Evolutionary conservation across 441 rosid genomes (phyloP).

Genomic region (Pelargonium australe): DNA sequence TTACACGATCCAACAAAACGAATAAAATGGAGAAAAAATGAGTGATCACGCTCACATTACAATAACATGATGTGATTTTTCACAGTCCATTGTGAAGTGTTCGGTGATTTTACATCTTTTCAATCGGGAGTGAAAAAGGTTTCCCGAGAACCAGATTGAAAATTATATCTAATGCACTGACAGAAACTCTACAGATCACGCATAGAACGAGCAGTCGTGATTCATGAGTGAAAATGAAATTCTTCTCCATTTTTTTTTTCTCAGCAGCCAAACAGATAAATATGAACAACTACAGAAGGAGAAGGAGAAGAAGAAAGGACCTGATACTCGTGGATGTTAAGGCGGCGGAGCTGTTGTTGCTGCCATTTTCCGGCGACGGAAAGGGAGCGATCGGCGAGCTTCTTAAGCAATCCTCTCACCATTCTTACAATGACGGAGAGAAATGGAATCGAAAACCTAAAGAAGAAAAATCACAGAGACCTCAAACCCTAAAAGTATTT

Average conservation of each 20-base stretch:
- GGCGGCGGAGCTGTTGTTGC: constrained; percentile 92
- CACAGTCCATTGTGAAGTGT: neutral
- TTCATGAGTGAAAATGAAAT: neutral
- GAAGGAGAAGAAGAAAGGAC: constrained; percentile 22
- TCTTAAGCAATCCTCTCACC: constrained; percentile 76
- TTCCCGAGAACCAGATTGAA: neutral
- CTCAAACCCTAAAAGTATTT: neutral
- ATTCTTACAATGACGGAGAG: constrained; percentile 6
- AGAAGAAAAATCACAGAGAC: neutral
- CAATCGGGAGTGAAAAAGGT: neutral
- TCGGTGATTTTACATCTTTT: neutral
- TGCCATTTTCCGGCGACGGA: constrained; percentile 80
- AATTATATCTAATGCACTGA: too few relatives aligned
- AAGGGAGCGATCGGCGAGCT: constrained; percentile 69
- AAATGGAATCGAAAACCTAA: neutral
- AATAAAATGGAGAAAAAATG: neutral
- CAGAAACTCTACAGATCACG: too few relatives aligned
- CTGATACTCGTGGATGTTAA: constrained; percentile 97
- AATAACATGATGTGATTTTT: too few relatives aligned
- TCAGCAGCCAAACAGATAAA: neutral
- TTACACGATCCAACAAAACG: neutral
- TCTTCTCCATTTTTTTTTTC: neutral
- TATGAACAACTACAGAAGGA: too few relatives aligned
- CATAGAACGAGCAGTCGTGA: neutral
- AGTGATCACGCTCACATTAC: neutral